Conservation (phyloP, 305 asterid species). For the Fraxinus latifolia region DNA sequence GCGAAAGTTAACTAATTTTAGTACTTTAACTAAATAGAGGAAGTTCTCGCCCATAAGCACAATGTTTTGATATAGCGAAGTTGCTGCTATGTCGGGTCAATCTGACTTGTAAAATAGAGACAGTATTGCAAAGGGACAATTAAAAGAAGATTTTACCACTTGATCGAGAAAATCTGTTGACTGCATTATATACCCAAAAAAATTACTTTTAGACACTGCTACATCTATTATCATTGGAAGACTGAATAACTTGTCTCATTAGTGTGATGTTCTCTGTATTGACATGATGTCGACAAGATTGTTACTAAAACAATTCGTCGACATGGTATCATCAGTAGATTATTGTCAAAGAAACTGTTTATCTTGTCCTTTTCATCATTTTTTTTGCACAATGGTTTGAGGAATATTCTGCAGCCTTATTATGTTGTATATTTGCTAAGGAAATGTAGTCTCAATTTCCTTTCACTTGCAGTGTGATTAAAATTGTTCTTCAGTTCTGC, state of each 20-base stretch:
- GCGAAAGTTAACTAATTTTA: not conserved
- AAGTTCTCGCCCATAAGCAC: not conserved
- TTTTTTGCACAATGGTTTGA: not conserved
- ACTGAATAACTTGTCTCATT: not conserved
- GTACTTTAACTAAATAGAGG: not conserved
- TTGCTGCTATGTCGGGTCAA: not conserved
- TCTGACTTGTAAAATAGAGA: not conserved
- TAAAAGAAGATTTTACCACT: not conserved
- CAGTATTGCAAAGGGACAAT: not conserved
- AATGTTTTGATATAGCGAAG: not conserved
- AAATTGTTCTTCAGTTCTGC: constrained; percentile 97
- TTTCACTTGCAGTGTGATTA: constrained; percentile 67
- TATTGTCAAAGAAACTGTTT: not conserved
- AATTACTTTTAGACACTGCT: not conserved
- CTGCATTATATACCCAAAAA: not conserved
- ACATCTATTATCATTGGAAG: not conserved
- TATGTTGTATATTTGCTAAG: not conserved
- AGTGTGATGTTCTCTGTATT: not conserved
- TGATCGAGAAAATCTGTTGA: not conserved
- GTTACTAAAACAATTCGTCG: not conserved
- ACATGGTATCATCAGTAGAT: not conserved
- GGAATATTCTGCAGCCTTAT: not conserved
- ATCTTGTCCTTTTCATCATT: not conserved
- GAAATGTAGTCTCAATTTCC: not conserved
- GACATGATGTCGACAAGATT: not conserved